These are phyloP conservation scores for Acmispon strigosus DNA, from an alignment of 306 rosid genomes.

Conservation along the genomic window DNA sequence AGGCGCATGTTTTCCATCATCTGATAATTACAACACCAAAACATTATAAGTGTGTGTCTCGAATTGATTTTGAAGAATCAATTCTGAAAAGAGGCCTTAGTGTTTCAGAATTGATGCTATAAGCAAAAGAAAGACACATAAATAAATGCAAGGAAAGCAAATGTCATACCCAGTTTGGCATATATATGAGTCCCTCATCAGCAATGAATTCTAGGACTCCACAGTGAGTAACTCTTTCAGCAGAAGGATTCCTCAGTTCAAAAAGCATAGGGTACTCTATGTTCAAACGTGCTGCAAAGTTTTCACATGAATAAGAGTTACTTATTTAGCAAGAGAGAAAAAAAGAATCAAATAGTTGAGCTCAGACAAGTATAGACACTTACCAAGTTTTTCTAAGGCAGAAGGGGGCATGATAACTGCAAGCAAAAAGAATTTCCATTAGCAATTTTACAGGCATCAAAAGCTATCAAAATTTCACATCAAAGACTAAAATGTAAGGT, in stretches of 20 bases:
- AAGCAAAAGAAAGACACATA: background rate
- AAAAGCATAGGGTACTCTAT: conserved; percentile 57
- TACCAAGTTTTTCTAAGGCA: conserved; percentile 45
- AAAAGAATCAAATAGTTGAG: background rate
- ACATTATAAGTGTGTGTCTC: too few species aligned
- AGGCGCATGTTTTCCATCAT: conserved; percentile 58
- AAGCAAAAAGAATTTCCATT: conserved; percentile 7
- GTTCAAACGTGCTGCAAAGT: conserved; percentile 24
- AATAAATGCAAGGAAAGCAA: background rate
- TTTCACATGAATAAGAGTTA: background rate
- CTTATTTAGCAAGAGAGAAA: background rate
- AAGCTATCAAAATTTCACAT: background rate
- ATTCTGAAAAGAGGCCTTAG: too few species aligned
- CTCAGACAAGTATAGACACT: background rate
- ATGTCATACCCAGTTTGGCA: conserved; percentile 44
- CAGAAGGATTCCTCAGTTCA: conserved; percentile 34
- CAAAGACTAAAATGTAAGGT: background rate
- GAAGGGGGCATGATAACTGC: conserved; percentile 61
- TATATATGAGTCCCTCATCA: conserved; percentile 35
- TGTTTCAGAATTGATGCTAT: background rate
- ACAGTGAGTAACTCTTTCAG: conserved; percentile 36
- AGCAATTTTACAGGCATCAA: background rate
- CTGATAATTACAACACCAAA: conserved; percentile 5
- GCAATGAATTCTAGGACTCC: conserved; percentile 57
- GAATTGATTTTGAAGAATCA: too few species aligned